phyloP scores from a whole-genome alignment of 441 rosid genomes.

The Jatropha podagrica region DNA sequence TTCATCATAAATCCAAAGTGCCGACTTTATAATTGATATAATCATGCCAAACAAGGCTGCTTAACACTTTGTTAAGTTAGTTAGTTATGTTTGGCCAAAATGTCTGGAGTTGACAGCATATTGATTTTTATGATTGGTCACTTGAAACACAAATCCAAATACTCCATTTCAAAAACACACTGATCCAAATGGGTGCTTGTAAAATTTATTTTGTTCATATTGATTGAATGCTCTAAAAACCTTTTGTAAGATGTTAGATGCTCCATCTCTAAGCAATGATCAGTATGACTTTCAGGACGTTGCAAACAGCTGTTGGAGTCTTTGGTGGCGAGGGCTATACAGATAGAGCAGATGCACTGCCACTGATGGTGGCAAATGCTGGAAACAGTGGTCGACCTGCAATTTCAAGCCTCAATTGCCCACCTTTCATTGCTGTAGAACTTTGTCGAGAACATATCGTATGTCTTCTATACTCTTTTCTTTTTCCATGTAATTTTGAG shows the following conservation, averaged over 20 bases:
- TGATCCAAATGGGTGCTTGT: neutral
- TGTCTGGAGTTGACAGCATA: no score
- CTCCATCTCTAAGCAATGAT: slow-evolving; percentile 10
- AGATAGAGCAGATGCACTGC: slow-evolving; percentile 56
- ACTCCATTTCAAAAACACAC: no score
- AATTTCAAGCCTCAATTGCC: slow-evolving; percentile 77
- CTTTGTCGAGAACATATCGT: slow-evolving; percentile 97
- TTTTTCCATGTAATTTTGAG: slow-evolving; percentile 6
- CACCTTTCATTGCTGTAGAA: slow-evolving; percentile 77
- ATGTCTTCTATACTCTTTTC: slow-evolving; percentile 22
- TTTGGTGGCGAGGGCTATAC: slow-evolving; percentile 88
- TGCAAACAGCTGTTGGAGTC: slow-evolving; percentile 98
- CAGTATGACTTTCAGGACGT: slow-evolving; percentile 54
- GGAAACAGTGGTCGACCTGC: slow-evolving; percentile 76
- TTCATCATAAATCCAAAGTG: neutral
- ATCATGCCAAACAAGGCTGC: neutral
- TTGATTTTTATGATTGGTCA: no score
- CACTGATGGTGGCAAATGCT: slow-evolving; percentile 92
- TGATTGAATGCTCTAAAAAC: neutral
- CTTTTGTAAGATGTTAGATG: neutral
- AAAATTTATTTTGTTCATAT: neutral
- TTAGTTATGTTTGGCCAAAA: neutral
- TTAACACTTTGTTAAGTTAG: neutral
- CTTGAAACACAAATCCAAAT: no score
- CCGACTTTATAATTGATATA: neutral